These are phyloP conservation scores for Tagetes patula DNA, from an alignment of 129 eudicot genomes.

Conservation along the genomic window DNA sequence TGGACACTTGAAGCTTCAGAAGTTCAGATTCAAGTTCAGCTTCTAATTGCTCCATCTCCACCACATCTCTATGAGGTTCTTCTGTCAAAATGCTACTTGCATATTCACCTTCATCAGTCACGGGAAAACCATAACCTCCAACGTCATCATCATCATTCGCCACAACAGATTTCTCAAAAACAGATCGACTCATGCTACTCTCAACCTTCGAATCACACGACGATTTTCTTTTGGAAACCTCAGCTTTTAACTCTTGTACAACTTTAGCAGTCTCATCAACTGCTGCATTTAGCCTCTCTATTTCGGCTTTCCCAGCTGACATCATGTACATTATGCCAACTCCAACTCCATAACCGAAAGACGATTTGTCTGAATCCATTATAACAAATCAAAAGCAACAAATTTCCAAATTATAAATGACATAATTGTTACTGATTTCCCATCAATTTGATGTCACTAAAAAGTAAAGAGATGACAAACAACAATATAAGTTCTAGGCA, in stretches of 20 bases:
- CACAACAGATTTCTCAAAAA: neutral
- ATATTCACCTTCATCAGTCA: conserved; percentile 46
- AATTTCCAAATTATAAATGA: no score
- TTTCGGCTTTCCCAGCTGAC: conserved; percentile 79
- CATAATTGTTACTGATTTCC: neutral
- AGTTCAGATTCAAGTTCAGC: conserved; percentile 84
- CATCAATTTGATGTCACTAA: neutral
- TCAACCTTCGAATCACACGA: conserved; percentile 18
- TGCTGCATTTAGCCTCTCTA: conserved; percentile 51
- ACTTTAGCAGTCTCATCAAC: conserved; percentile 69
- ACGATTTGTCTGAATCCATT: conserved; percentile 46
- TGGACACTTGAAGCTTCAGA: conserved; percentile 61
- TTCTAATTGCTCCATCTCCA: conserved; percentile 77
- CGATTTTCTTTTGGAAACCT: conserved; percentile 53
- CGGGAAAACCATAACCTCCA: conserved; percentile 20
- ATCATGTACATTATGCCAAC: conserved; percentile 82
- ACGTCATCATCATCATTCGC: conserved; percentile 7
- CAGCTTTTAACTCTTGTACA: conserved; percentile 67
- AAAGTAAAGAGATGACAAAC: neutral
- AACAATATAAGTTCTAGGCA: neutral
- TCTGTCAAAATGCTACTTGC: conserved; percentile 61
- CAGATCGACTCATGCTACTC: conserved; percentile 15
- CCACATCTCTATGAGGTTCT: conserved; percentile 46
- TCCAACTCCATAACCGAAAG: conserved; percentile 77
- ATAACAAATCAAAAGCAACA: neutral